Percentiles rank a stretch among this genome's conserved stretches.
These are phyloP conservation scores for Exophiala alcalophila DNA, from an alignment of 2,329 filamentous ascomycete genomes.

Conservation along the genomic window DNA sequence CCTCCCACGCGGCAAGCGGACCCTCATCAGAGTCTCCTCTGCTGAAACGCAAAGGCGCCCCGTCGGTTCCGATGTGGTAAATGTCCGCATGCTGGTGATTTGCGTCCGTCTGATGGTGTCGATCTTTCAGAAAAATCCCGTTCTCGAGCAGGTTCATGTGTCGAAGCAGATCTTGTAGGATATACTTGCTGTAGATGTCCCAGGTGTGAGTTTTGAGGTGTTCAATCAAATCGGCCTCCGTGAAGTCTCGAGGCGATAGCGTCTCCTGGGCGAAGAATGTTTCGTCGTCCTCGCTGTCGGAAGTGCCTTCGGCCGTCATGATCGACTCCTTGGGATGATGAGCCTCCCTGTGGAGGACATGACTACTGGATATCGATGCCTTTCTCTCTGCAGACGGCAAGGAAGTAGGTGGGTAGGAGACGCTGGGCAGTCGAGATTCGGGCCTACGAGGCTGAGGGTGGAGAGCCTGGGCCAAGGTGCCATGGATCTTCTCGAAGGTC, in stretches of 20 bases:
- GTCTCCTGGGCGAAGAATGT: constrained; percentile 41
- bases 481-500: constrained; percentile 28
- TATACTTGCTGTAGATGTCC: constrained; percentile 40
- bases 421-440: constrained; percentile 2
- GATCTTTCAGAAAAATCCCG: constrained; percentile 38
- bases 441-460: constrained; percentile 7
- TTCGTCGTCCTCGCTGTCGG: constrained; percentile 40
- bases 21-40: constrained; percentile 35
- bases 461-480: constrained; percentile 27
- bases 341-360: constrained; percentile 15
- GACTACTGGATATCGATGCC: no score
- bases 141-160: constrained; percentile 40
- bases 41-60: constrained; percentile 38
- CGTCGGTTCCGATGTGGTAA: constrained; percentile 54
- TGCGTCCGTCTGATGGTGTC: constrained; percentile 42
- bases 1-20: constrained; percentile 38
- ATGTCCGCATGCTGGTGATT: constrained; percentile 56
- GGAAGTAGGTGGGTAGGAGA: constrained; percentile 6
- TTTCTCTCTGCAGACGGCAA: constrained; percentile 1
- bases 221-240: constrained; percentile 45
- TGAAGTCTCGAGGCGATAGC: constrained; percentile 40
- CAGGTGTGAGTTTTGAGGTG: constrained; percentile 46
- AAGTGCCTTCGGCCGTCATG: constrained; percentile 35
- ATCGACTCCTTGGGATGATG: constrained; percentile 26
- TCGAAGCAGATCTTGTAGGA: constrained; percentile 44